Conservation (phyloP, 75 land plant species). For the Selaginella tamariscina region DNA sequence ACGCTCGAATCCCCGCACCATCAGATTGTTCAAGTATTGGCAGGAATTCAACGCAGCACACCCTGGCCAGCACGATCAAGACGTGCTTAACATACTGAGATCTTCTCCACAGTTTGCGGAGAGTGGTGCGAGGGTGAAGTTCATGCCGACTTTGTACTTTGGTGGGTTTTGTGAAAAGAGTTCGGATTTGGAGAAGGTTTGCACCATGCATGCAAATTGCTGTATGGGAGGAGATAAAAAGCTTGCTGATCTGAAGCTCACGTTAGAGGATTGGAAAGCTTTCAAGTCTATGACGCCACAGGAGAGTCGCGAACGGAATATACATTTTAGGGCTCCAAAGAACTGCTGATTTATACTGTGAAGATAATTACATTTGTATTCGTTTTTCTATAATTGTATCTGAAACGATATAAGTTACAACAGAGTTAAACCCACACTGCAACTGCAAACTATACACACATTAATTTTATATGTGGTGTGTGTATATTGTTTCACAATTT, state of each 20-base stretch:
- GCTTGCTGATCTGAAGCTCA: conserved; percentile 4
- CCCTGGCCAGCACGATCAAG: conserved; percentile 5
- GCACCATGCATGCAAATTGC: conserved; percentile 15
- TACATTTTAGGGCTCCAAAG: background rate
- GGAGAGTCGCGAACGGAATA: background rate
- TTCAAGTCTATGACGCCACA: background rate
- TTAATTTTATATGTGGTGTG: no score
- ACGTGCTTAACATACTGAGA: background rate
- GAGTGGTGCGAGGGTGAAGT: background rate
- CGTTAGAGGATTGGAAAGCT: background rate
- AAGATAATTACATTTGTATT: no score
- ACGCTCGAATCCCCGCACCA: background rate
- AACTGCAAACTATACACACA: no score
- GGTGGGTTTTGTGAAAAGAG: conserved; percentile 7
- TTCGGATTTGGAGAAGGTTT: background rate
- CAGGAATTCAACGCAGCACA: background rate
- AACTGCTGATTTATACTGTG: no score
- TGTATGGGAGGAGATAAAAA: background rate
- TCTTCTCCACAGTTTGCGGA: background rate
- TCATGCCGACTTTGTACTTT: background rate
- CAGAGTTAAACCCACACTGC: no score
- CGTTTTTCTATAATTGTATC: no score
- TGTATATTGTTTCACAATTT: no score
- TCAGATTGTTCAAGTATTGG: background rate
- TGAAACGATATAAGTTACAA: no score